Conservation (phyloP, 495 filamentous ascomycete genomes). For the Terfezia boudieri region DNA sequence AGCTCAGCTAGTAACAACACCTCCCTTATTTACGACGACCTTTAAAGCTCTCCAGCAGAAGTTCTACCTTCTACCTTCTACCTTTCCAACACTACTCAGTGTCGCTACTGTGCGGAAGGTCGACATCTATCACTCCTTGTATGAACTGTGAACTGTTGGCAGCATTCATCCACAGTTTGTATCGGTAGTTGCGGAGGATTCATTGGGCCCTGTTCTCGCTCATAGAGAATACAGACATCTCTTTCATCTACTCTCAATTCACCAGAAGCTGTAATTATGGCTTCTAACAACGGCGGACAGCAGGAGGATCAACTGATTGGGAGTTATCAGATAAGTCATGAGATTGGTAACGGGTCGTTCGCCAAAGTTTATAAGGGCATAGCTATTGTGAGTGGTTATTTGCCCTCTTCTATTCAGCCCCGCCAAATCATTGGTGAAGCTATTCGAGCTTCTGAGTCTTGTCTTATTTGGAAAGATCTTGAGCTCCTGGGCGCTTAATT, state of each 20-base stretch:
- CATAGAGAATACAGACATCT: no score
- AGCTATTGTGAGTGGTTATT: constrained; percentile 10
- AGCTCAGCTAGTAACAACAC: no score
- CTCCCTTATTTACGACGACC: no score
- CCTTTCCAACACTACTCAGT: no score
- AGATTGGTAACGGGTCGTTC: constrained; percentile 19
- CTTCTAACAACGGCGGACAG: constrained; percentile 10
- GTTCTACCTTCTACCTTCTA: no score
- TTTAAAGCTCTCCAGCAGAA: no score
- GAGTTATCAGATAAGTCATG: constrained; percentile 13
- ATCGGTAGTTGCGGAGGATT: not conserved
- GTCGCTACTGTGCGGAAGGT: no score
- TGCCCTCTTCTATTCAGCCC: not conserved
- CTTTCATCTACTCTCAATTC: no score
- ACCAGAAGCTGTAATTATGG: constrained; percentile 3
- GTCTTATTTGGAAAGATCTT: no score
- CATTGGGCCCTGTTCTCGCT: no score
- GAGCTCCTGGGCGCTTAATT: no score
- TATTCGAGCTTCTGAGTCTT: not conserved
- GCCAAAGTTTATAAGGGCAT: constrained; percentile 17
- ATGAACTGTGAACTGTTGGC: not conserved
- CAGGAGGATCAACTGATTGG: constrained; percentile 15
- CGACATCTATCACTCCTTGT: not conserved
- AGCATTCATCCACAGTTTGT: not conserved
- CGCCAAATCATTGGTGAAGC: not conserved